Conservation (phyloP, 1,139 yeast genomes). For the Suhomyces bokatorum region DNA sequence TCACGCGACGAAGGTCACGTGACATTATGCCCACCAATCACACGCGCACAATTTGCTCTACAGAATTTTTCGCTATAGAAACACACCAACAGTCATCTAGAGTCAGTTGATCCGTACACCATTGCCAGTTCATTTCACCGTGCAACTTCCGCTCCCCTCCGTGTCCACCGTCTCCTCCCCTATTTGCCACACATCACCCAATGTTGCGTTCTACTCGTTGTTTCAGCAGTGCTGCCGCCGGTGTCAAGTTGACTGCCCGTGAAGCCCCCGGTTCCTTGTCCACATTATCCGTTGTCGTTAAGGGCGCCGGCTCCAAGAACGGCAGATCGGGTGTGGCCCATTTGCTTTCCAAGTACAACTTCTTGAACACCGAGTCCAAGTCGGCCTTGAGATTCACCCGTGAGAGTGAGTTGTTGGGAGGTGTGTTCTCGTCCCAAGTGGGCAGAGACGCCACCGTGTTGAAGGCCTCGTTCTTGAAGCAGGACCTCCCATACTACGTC, state of each 20-base stretch:
- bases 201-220: constrained; percentile 33
- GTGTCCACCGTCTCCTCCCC: constrained; percentile 6
- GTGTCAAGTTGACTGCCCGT: constrained; percentile 47
- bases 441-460: constrained; percentile 85
- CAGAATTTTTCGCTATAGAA: constrained; percentile 10
- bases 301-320: constrained; percentile 81
- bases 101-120: constrained; percentile 13
- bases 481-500: constrained; percentile 89
- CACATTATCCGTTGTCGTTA: constrained; percentile 67
- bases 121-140: constrained; percentile 2
- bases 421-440: constrained; percentile 64
- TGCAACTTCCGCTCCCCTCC: neutral
- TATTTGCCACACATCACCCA: constrained; percentile 2
- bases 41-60: constrained; percentile 10
- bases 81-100: constrained; percentile 4
- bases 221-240: constrained; percentile 43
- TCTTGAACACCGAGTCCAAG: constrained; percentile 78
- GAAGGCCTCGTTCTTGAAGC: constrained; percentile 78
- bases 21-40: constrained; percentile 9
- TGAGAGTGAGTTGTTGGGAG: constrained; percentile 94
- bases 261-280: constrained; percentile 65
- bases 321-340: constrained; percentile 85
- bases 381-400: constrained; percentile 92
- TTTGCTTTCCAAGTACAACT: constrained; percentile 79
- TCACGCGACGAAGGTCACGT: neutral